phyloP scores from a whole-genome alignment of 139 green algal species.

The Choricystis sp. region DNA sequence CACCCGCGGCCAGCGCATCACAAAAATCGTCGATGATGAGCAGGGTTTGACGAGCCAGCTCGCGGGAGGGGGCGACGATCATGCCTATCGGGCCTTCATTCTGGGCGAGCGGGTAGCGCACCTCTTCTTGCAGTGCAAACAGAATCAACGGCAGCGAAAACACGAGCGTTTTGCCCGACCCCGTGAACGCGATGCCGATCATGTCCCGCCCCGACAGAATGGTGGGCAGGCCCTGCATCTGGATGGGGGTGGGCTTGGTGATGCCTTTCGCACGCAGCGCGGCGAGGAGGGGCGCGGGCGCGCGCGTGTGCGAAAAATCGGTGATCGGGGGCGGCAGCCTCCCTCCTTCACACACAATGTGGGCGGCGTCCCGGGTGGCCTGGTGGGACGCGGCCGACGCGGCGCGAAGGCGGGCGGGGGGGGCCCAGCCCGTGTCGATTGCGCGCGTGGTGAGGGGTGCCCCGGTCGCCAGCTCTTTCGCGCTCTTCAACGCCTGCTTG shows the following conservation, averaged over 20 bases:
- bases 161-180: constrained; percentile 88
- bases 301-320: constrained; percentile 46
- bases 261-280: constrained; percentile 71
- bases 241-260: constrained; percentile 78
- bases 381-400: background rate
- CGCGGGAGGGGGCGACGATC: constrained; percentile 82
- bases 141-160: constrained; percentile 88
- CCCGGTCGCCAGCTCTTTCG: constrained; percentile 70
- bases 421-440: background rate
- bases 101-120: constrained; percentile 27
- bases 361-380: constrained; percentile 63
- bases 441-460: background rate
- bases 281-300: constrained; percentile 42
- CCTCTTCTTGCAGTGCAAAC: constrained; percentile 53
- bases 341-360: constrained; percentile 78
- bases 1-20: constrained; percentile 7
- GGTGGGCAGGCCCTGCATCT: constrained; percentile 86
- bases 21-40: constrained; percentile 49
- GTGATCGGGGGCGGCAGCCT: constrained; percentile 75
- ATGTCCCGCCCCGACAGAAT: constrained; percentile 90
- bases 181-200: constrained; percentile 97
- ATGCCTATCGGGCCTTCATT: constrained; percentile 83
- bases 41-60: constrained; percentile 83
- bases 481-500: constrained; percentile 76
- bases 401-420: background rate